Evolutionary conservation across 805 yeast genomes (phyloP).

Genomic region (Candida hungchunana): DNA sequence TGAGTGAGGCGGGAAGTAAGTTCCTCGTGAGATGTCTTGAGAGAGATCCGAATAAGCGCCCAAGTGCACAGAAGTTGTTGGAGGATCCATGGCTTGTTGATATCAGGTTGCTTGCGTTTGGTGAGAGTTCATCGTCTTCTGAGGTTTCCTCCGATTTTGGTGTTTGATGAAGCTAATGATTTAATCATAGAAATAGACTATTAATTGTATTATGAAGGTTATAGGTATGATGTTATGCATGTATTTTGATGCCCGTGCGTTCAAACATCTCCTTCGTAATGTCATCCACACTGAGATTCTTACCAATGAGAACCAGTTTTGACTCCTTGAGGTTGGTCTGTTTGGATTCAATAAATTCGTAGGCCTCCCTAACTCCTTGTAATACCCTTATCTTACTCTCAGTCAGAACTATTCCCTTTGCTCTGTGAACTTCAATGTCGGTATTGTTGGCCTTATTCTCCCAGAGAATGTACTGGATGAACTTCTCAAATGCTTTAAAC

Average conservation of each 20-base stretch:
- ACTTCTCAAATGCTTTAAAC: conserved; percentile 48
- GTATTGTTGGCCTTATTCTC: conserved; percentile 44
- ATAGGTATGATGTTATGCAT: background rate
- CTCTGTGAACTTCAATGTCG: conserved; percentile 67
- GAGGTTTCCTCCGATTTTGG: conserved; percentile 25
- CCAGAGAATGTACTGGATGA: conserved; percentile 77
- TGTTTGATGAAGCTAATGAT: conserved; percentile 4
- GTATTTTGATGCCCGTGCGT: conserved; percentile 5
- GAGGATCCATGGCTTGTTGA: conserved; percentile 87
- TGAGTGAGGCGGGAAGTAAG: conserved; percentile 65
- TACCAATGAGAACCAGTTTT: conserved; percentile 75
- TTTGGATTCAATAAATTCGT: conserved; percentile 60
- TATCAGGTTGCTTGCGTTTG: conserved; percentile 67
- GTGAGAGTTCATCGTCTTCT: conserved; percentile 31
- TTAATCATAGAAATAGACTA: background rate
- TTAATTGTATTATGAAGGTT: background rate
- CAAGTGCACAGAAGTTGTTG: conserved; percentile 78
- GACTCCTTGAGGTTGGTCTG: conserved; percentile 38
- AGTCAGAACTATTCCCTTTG: conserved; percentile 69
- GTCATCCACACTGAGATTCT: conserved; percentile 41
- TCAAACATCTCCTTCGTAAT: conserved; percentile 31
- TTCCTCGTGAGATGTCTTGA: conserved; percentile 76
- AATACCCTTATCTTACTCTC: conserved; percentile 33
- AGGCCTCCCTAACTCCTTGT: conserved; percentile 92
- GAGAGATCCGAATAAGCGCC: conserved; percentile 75